Conservation (phyloP, 768 basidiomycete genomes). For the Paxillus rubicundulus region DNA sequence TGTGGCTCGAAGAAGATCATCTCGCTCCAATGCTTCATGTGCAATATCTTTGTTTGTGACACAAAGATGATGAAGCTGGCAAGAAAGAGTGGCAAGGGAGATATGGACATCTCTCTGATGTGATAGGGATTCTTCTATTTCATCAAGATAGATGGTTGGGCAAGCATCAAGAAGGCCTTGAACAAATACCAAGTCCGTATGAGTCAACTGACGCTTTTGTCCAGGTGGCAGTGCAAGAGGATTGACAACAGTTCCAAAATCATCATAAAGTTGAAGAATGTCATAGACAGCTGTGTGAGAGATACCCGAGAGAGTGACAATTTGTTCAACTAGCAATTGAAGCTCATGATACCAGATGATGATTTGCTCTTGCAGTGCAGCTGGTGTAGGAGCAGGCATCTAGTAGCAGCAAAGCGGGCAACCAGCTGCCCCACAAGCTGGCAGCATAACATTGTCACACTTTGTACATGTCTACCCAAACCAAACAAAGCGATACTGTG, state of each 20-base stretch:
- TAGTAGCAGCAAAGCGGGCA: not conserved
- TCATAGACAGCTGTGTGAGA: slow-evolving; percentile 14
- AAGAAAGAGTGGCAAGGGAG: slow-evolving; percentile 10
- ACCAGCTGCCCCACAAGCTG: not conserved
- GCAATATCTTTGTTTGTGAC: not conserved
- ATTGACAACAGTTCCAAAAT: slow-evolving; percentile 15
- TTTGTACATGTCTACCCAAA: not conserved
- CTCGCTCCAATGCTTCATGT: slow-evolving; percentile 1
- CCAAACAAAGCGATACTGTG: not conserved
- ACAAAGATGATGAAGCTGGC: not conserved
- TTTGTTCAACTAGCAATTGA: not conserved
- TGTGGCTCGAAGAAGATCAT: slow-evolving; percentile 26
- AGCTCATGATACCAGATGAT: not conserved
- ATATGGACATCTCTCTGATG: slow-evolving; percentile 7
- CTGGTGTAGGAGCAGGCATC: not conserved
- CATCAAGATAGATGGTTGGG: slow-evolving; percentile 15
- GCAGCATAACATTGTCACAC: not conserved
- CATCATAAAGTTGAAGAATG: slow-evolving; percentile 12
- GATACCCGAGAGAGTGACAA: slow-evolving; percentile 13
- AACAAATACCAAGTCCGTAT: slow-evolving; percentile 12
- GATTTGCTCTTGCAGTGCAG: not conserved
- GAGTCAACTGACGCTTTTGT: slow-evolving; percentile 1
- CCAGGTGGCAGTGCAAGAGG: slow-evolving; percentile 17
- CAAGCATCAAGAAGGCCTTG: slow-evolving; percentile 14
- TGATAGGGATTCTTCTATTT: slow-evolving; percentile 13